Evolutionary conservation across 1,284 basidiomycete species (phyloP), one percentile per base, ranked within the genome.

Genomic region (Cryptococcus hybrid): DNA sequence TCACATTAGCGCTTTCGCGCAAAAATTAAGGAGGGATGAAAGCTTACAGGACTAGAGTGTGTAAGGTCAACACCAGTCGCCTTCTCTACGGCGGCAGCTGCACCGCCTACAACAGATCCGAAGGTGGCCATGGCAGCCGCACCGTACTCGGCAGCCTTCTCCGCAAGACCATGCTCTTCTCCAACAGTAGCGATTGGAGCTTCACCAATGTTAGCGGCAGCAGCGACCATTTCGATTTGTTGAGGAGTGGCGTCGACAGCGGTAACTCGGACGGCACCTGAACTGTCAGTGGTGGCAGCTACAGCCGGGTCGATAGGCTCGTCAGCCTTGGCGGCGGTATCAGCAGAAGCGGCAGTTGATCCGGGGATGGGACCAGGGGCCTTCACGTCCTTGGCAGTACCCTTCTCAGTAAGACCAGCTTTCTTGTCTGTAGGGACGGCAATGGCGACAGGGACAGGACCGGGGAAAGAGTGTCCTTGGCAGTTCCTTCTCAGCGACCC

Each of bases 51-150:
- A 35, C 67, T 56, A 18, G 61, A 51, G 56, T 73, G 68, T 30
- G 63, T 59, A n/a, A 76, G 47, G 54, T 76, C 73, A 9, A 78
- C 55, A 54, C 76, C 76, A 1, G 73, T 76, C 7, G 67, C 71
- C 35, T 64, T 63, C 54, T 73, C 68, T 8, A 61, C 67, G 37
- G 67, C 68, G 8, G 55, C 57, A 30, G 62, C 62, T n/a, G 61
- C 63, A 34, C 53, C 55, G 46, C 67, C 71, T 24, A 64, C 55
- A 50, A 64, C 60, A 24, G 66, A 69, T 5, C 66, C 68, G 7
- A 70, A 52, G 30, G 66, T 59, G 24, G 66, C 73, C 13, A 70
- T 56, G 24, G 71, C 70, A 40, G 59, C 61, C 37, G 59, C 65
- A 51, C 68, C 68, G 48, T 58, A 52, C 40, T 61, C 70, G 6